phyloP scores from a whole-genome alignment of 768 basidiomycete species.

The Pisolithus tinctorius region DNA sequence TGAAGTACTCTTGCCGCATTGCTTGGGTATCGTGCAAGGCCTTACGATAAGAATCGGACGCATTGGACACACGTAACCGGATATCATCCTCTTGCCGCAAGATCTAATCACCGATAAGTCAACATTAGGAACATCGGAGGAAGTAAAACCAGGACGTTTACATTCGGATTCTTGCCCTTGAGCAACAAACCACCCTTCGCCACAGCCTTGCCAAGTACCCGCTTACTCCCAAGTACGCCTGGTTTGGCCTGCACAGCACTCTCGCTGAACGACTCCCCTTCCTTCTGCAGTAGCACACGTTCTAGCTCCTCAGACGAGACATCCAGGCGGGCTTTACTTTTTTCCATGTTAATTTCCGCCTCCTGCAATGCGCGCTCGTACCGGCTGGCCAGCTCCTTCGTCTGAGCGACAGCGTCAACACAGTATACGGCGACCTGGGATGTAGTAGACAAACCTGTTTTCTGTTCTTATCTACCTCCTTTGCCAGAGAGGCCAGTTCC shows the following conservation, averaged over 20 bases:
- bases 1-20: conserved; percentile 95
- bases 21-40: conserved; percentile 84
- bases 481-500: conserved; percentile 76
- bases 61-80: conserved; percentile 71
- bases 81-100: conserved; percentile 95
- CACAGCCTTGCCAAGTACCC: conserved; percentile 85
- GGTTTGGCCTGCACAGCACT: conserved; percentile 62
- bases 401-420: conserved; percentile 37
- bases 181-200: conserved; percentile 84
- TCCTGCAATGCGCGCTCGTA: conserved; percentile 89
- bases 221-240: conserved; percentile 59
- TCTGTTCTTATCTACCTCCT: conserved; percentile 91
- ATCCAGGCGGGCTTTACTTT: conserved; percentile 82
- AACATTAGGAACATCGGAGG: conserved; percentile 3
- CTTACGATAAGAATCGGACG: conserved; percentile 87
- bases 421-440: not conserved
- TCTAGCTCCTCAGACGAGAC: conserved; percentile 91
- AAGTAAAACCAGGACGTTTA: conserved; percentile 25
- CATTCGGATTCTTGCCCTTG: conserved; percentile 91
- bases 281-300: conserved; percentile 86
- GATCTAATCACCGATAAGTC: conserved; percentile 40
- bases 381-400: conserved; percentile 83
- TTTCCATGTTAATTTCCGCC: conserved; percentile 80
- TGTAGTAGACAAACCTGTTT: conserved; percentile 54
- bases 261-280: conserved; percentile 88